A percentile compares a stretch with the other conserved stretches of the same genome.
Conservation (phyloP, 148 eudicot species). For the Nepenthes mirabilis region DNA sequence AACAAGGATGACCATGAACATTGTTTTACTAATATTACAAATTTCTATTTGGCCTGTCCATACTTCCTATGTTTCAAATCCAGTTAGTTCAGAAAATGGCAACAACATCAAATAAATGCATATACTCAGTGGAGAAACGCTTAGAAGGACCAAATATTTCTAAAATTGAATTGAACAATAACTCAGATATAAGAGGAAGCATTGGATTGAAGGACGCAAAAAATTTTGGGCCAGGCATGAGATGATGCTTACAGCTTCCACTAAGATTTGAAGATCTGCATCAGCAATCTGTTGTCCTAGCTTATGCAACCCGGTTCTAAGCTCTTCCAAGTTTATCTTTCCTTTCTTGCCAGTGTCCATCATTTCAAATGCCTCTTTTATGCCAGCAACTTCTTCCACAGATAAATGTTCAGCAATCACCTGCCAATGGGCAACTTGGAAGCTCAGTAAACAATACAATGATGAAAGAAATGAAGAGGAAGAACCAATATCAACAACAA, state of each 20-base stretch:
- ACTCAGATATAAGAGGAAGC: background rate
- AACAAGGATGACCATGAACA: too few relatives aligned
- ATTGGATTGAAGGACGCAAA: background rate
- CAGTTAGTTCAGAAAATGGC: too few relatives aligned
- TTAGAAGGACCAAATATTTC: too few relatives aligned
- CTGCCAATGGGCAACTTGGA: constrained; percentile 16
- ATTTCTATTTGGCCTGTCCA: too few relatives aligned
- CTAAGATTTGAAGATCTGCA: constrained; percentile 61
- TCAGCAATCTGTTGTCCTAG: constrained; percentile 64
- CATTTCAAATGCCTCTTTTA: too few relatives aligned
- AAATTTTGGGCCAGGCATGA: background rate
- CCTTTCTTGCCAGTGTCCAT: constrained; percentile 27
- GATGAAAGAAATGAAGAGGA: too few relatives aligned
- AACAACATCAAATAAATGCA: too few relatives aligned
- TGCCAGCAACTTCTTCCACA: constrained; percentile 46
- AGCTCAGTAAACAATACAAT: constrained; percentile 1
- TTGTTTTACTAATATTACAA: too few relatives aligned
- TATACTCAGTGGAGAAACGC: too few relatives aligned
- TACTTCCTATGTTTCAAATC: too few relatives aligned
- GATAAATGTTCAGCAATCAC: constrained; percentile 88
- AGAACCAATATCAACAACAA: background rate
- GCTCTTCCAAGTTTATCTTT: constrained; percentile 54
- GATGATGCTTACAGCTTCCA: constrained; percentile 49
- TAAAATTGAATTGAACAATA: background rate
- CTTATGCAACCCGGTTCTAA: constrained; percentile 41